Base-by-base conservation (phyloP, 805 yeast genomes). In the Yamadazyma akitaensis region DNA sequence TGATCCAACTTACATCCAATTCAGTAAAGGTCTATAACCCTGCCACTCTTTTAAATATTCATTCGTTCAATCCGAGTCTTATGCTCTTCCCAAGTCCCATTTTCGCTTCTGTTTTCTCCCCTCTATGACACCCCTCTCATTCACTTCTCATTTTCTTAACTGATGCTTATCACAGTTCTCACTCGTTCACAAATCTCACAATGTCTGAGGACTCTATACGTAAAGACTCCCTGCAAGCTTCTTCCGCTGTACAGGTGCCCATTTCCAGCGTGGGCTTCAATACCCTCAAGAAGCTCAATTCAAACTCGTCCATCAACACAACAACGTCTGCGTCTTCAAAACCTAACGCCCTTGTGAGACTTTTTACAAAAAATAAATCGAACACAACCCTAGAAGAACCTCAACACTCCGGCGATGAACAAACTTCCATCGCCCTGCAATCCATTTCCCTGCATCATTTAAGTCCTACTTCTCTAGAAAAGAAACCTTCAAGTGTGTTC, bases 191-290 rank as follows among this genome's bases (percentile, higher is more conserved):
- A 28, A 28, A 28, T 28, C 37, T 14, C 37, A 33, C 37, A 10
- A 33, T 33, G 37, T 4, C 37, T 14, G 37, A 33, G 11, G 37
- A 33, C 37, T 17, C 17, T 11, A 32, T 25, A 5, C n/a, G 10
- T 11, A n/a, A 26, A 17, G 17, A 13, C 21, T 18, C 41, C 33
- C 32, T 14, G 33, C 25, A 19, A 14, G 19, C 25, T 14, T 26
- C 19, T 5, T 14, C 33, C 10, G 21, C 41, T 10, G 41, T 43
- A 28, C 44, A 36, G 30, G 54, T 62, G 2, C 61, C 67, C 2
- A 55, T 58, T 40, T 60, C 65, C 2, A 55, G 59, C 40, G 66
- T 63, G 5, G 68, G 64, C 8, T 68, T 68, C 48, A 68, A 59
- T 43, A 67, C 56, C 41, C 49, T 68, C 19, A 66, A 64, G 52